A percentile compares a stretch with the other conserved stretches of the same genome.
phyloP scores from a whole-genome alignment of 257 asterid genomes.

The Solanum rostratum region DNA sequence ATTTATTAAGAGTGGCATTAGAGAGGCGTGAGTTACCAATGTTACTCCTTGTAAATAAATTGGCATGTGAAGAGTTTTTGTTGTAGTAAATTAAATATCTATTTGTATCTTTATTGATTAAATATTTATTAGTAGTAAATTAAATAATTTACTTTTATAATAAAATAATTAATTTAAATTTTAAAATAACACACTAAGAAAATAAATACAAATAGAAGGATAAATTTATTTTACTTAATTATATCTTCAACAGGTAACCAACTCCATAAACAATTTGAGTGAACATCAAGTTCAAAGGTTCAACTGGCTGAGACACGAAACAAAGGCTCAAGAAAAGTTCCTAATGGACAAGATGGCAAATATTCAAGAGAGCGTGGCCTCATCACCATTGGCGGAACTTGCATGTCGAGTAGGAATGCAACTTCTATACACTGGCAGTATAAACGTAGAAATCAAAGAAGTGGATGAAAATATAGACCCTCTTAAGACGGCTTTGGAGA shows the following conservation, averaged over 20 bases:
- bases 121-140: too few relatives aligned
- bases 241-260: not conserved
- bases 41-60: too few relatives aligned
- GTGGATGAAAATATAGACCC: conserved; percentile 8
- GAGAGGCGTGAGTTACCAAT: too few relatives aligned
- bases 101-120: too few relatives aligned
- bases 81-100: too few relatives aligned
- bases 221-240: too few relatives aligned
- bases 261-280: conserved; percentile 12
- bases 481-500: conserved; percentile 21
- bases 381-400: conserved; percentile 19
- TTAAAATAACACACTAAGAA: too few relatives aligned
- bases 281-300: conserved; percentile 15
- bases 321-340: conserved; percentile 14
- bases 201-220: too few relatives aligned
- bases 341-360: conserved; percentile 29
- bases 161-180: too few relatives aligned
- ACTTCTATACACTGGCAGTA: not conserved
- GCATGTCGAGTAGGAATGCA: conserved; percentile 6
- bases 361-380: conserved; percentile 46
- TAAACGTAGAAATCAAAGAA: not conserved
- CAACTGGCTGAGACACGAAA: conserved; percentile 8
- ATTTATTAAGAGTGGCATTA: too few relatives aligned
- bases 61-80: too few relatives aligned
- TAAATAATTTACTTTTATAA: too few relatives aligned